phyloP scores from a whole-genome alignment of 192 early-diverging fungal genomes.

The Kappamyces sp. region DNA sequence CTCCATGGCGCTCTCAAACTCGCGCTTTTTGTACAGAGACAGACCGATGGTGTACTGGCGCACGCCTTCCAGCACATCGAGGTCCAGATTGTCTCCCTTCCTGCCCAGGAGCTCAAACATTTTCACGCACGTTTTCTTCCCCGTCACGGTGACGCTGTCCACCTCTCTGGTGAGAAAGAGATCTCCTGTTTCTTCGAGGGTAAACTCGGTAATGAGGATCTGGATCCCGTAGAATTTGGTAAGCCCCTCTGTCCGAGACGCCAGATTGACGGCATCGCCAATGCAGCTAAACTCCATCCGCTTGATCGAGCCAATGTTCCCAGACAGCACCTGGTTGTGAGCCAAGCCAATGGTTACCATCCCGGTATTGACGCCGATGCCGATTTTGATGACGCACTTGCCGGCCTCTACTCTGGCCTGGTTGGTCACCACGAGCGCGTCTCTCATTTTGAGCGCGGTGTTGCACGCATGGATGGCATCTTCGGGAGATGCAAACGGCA shows the following conservation, averaged over 20 bases:
- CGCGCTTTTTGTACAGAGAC: constrained; percentile 21
- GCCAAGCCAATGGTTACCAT: constrained; percentile 32
- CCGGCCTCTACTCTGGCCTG: constrained; percentile 18
- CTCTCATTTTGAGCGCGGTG: constrained; percentile 45
- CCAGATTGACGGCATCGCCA: constrained; percentile 49
- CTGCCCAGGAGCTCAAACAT: constrained; percentile 42
- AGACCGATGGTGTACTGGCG: constrained; percentile 28
- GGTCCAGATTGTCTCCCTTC: constrained; percentile 27
- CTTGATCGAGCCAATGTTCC: constrained; percentile 49
- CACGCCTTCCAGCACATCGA: constrained; percentile 16
- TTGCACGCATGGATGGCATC: constrained; percentile 49
- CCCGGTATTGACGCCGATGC: constrained; percentile 50
- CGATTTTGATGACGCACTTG: constrained; percentile 38
- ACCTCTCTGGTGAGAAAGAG: constrained; percentile 39
- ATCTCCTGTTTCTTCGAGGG: constrained; percentile 32
- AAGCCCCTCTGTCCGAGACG: constrained; percentile 44
- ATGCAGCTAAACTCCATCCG: constrained; percentile 53
- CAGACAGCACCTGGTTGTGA: constrained; percentile 36
- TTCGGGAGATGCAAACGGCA: constrained; percentile 42
- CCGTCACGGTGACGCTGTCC: constrained; percentile 41
- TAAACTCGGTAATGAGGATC: constrained; percentile 46
- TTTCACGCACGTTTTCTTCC: constrained; percentile 29
- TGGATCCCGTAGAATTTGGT: constrained; percentile 41
- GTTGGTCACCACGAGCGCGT: constrained; percentile 33
- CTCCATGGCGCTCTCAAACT: constrained; percentile 28